phyloP scores from a whole-genome alignment of 1,139 yeast species.

The Kodamaea alishanica region DNA sequence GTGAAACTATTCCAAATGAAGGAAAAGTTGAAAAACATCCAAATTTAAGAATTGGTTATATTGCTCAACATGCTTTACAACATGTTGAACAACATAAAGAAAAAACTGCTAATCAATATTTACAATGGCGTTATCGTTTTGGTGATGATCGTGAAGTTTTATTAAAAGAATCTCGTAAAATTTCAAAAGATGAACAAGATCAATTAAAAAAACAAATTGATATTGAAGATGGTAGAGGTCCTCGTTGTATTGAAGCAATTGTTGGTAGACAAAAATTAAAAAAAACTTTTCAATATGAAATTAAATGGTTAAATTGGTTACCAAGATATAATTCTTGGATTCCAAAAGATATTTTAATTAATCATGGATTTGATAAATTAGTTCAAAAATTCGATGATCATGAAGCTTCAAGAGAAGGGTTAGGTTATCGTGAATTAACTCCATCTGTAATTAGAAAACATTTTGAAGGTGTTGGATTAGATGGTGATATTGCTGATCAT shows the following conservation, averaged over 20 bases:
- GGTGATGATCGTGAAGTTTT: constrained; percentile 98
- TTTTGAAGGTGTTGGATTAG: constrained; percentile 95
- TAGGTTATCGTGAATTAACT: constrained; percentile 89
- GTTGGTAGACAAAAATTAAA: constrained; percentile 97
- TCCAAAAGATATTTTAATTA: constrained; percentile 73
- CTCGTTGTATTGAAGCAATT: constrained; percentile 84
- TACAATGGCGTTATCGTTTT: constrained; percentile 96
- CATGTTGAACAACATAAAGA: constrained; percentile 97
- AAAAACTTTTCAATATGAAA: constrained; percentile 94
- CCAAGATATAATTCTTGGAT: constrained; percentile 95
- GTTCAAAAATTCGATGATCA: constrained; percentile 96
- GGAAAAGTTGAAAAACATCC: constrained; percentile 98
- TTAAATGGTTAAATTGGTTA: constrained; percentile 90
- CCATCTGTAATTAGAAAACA: constrained; percentile 94
- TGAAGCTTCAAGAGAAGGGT: constrained; percentile 97
- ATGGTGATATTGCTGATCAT: constrained; percentile 97
- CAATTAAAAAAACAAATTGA: constrained; percentile 78
- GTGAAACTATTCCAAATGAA: constrained; percentile 77
- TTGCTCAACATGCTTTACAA: constrained; percentile 97
- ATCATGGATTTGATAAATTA: constrained; percentile 81
- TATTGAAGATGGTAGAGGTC: constrained; percentile 83
- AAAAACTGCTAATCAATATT: constrained; percentile 93
- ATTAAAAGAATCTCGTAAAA: constrained; percentile 86
- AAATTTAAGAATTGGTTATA: constrained; percentile 94
- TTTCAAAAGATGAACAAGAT: constrained; percentile 77